phyloP scores from a whole-genome alignment of 139 green algal genomes.

The Monoraphidium neglectum region DNA sequence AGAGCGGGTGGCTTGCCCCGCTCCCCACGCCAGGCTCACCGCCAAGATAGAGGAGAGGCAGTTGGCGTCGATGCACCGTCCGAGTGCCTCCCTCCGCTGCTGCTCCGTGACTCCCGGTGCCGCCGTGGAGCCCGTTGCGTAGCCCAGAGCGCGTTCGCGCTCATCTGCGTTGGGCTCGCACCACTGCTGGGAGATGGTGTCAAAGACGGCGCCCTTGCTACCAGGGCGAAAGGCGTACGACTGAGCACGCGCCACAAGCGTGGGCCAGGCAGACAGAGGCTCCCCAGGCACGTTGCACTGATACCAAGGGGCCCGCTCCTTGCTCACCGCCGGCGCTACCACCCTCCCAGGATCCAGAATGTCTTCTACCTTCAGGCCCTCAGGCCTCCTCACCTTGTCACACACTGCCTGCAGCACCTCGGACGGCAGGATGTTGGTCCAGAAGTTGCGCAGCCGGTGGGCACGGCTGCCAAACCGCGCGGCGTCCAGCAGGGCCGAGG shows the following conservation, averaged over 20 bases:
- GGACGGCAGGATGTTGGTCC: slow-evolving; percentile 8
- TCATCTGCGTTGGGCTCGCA: slow-evolving; percentile 5
- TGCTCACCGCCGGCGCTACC: neutral
- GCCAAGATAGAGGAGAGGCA: no score
- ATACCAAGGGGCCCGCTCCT: neutral
- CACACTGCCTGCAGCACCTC: neutral
- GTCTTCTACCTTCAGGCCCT: slow-evolving; percentile 2
- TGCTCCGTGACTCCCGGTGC: neutral
- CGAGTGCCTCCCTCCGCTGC: no score
- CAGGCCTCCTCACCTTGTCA: neutral
- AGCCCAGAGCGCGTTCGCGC: slow-evolving; percentile 9
- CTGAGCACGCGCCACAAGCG: neutral
- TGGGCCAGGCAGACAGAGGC: neutral
- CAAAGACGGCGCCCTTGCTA: neutral
- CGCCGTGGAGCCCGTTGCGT: neutral
- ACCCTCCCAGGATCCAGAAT: slow-evolving; percentile 3
- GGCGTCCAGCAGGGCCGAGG: slow-evolving; percentile 2
- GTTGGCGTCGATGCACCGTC: no score
- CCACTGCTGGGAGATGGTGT: neutral
- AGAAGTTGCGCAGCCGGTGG: slow-evolving; percentile 18
- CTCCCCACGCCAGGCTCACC: no score
- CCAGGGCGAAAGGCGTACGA: neutral
- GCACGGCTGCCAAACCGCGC: slow-evolving; percentile 19
- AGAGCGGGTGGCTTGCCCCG: no score
- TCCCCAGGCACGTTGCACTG: slow-evolving; percentile 6